Evolutionary conservation across 2,329 filamentous ascomycete species (phyloP).

Genomic region (Polychaeton citri): DNA sequence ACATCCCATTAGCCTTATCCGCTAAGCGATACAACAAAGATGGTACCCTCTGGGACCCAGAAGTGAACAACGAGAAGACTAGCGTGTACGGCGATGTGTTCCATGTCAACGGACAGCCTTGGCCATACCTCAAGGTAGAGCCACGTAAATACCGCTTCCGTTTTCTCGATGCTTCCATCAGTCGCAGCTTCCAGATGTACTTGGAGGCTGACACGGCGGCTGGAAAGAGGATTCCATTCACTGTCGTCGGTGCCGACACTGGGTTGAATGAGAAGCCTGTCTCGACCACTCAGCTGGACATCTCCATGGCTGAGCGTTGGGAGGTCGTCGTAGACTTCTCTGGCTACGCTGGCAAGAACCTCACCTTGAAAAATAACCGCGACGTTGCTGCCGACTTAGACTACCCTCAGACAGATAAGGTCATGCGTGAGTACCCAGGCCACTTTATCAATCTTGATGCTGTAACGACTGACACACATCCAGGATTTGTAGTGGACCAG

Average conservation of each 20-base stretch:
- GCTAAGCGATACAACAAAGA: conserved; percentile 37
- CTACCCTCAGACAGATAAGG: conserved; percentile 10
- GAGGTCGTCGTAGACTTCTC: conserved; percentile 44
- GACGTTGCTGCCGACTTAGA: background rate
- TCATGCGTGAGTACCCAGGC: conserved; percentile 16
- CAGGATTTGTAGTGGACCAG: background rate
- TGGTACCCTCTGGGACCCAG: conserved; percentile 33
- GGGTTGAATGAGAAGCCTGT: conserved; percentile 34
- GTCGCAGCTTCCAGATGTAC: conserved; percentile 32
- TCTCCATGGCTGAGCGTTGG: conserved; percentile 41
- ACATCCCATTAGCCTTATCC: conserved; percentile 34
- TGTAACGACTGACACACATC: too few relatives aligned
- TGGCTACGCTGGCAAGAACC: conserved; percentile 29
- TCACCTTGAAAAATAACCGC: conserved; percentile 1
- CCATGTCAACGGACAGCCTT: conserved; percentile 42
- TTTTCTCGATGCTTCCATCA: conserved; percentile 33
- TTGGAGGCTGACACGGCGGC: conserved; percentile 23
- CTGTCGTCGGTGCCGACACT: conserved; percentile 38
- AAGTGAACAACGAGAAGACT: conserved; percentile 25
- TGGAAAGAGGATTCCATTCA: conserved; percentile 27
- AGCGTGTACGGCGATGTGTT: conserved; percentile 39
- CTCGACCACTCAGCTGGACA: conserved; percentile 22
- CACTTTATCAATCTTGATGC: too few relatives aligned
- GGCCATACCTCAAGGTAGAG: conserved; percentile 42
- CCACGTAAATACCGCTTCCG: conserved; percentile 44